phyloP scores from a whole-genome alignment of 305 asterid genomes.

The Rubia peregrina region DNA sequence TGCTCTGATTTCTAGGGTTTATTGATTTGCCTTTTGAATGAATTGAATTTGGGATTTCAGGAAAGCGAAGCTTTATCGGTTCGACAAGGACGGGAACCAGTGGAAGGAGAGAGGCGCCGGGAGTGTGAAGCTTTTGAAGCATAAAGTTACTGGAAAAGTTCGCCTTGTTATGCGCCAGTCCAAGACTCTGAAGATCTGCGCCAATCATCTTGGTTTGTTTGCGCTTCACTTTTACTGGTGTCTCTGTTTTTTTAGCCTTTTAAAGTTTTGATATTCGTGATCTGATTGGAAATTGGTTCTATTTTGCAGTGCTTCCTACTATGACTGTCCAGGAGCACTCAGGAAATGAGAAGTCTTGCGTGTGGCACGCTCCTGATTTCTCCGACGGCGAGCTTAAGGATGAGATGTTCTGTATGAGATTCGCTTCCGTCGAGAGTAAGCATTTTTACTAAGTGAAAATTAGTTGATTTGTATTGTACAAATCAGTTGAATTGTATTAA shows the following conservation, averaged over 20 bases:
- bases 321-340: slow-evolving; percentile 43
- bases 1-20: slow-evolving; percentile 9
- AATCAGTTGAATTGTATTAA: background rate
- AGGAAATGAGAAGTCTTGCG: slow-evolving; percentile 45
- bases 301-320: slow-evolving; percentile 32
- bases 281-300: slow-evolving; percentile 7
- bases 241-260: background rate
- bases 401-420: slow-evolving; percentile 44
- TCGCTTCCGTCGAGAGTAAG: slow-evolving; percentile 44
- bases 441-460: background rate
- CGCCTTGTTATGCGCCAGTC: slow-evolving; percentile 49
- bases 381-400: slow-evolving; percentile 47
- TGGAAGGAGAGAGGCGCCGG: slow-evolving; percentile 59
- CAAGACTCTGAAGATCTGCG: slow-evolving; percentile 50
- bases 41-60: slow-evolving; percentile 16
- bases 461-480: background rate
- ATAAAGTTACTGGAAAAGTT: slow-evolving; percentile 36
- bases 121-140: slow-evolving; percentile 39
- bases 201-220: slow-evolving; percentile 41
- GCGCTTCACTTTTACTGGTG: background rate
- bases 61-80: slow-evolving; percentile 43
- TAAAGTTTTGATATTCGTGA: background rate
- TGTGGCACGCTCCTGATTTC: slow-evolving; percentile 49
- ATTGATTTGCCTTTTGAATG: slow-evolving; percentile 3
- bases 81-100: slow-evolving; percentile 41